Percentiles rank a stretch among this genome's conserved stretches.
Conservation (phyloP, 2,329 filamentous ascomycete genomes). For the Nemania diffusa region DNA sequence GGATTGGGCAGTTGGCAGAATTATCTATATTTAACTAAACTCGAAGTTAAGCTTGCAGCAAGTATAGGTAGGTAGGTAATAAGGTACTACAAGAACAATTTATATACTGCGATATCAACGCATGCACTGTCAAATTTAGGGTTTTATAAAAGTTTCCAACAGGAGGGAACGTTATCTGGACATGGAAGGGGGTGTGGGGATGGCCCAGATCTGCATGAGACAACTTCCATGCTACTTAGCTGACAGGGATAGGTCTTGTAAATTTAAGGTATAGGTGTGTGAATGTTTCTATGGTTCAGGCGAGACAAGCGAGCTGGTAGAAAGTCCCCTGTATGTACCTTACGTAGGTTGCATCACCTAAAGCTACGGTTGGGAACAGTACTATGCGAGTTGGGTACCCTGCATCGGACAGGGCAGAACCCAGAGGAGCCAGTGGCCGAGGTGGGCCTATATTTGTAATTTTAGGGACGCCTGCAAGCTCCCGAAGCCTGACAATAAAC, state of each 20-base stretch:
- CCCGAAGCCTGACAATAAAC: constrained; percentile 29
- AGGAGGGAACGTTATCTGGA: constrained; percentile 19
- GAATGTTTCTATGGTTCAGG: no score
- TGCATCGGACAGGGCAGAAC: constrained; percentile 1
- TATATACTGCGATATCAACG: background rate
- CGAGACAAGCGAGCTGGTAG: background rate
- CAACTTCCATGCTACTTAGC: background rate
- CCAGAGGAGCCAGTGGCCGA: constrained; percentile 2
- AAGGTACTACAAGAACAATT: no score
- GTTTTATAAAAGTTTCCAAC: constrained; percentile 4
- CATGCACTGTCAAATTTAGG: background rate
- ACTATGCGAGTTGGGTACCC: background rate
- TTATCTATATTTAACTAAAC: no score
- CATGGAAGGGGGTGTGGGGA: background rate
- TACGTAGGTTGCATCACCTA: background rate
- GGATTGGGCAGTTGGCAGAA: no score
- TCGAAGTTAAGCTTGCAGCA: no score
- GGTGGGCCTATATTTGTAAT: constrained; percentile 32
- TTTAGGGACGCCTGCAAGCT: constrained; percentile 22
- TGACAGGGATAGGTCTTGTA: background rate
- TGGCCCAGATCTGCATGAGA: background rate
- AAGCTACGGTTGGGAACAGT: background rate
- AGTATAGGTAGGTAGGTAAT: no score
- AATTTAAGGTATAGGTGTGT: background rate
- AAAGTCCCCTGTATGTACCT: constrained; percentile 10